Evolutionary conservation across 176 grass and related monocot species (phyloP), one percentile per base, ranked within the genome.

Genomic region (Eleusine indica): DNA sequence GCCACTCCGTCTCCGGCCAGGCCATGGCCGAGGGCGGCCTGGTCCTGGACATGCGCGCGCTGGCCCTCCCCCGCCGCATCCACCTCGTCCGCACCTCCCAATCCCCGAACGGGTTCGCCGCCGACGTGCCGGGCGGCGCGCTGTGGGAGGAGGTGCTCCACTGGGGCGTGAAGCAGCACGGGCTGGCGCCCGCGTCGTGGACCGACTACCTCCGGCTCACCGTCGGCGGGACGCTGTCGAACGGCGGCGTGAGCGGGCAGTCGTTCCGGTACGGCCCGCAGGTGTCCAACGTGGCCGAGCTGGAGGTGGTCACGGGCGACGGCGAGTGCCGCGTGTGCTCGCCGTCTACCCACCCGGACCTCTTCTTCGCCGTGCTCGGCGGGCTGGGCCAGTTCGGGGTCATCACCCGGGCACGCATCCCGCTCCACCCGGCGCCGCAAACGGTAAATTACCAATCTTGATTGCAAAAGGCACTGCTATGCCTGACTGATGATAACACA

Each of bases 361-460:
- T 99, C 80, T 99, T 99, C 88, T 90, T 90, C 42, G 91, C 91
- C 6, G 91, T 90, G 48, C 93, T 99, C 16, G 96, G 96, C 22
- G 96, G 96, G 21, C 91, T 99, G n/a, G 96, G 96, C 37, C 96
- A 98, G 89, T 98, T 98, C 73, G 96, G 89, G 54, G 74, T 98
- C 78, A 96, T 98, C 87, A 98, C 96, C 17, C 93, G 96, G 63
- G 96, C 93, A 0, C 80, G 89, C 62, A 90, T 99, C 88, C 93
- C 89, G 13, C 91, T 96, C 47, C 84, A 57, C 79, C 81, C 43
- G 0, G 93, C 96, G 19, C 96, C 93, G 3, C 66, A 56, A 52
- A 86, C 77, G 95, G 95, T 94, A 47, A 47, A 47, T 47, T 35
- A 35, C 32, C 32, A 44, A 25, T 25, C 25, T 25, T 25, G 25